Evolutionary conservation across 2,329 filamentous ascomycete genomes (phyloP).

Genomic region (Curvularia sp.): DNA sequence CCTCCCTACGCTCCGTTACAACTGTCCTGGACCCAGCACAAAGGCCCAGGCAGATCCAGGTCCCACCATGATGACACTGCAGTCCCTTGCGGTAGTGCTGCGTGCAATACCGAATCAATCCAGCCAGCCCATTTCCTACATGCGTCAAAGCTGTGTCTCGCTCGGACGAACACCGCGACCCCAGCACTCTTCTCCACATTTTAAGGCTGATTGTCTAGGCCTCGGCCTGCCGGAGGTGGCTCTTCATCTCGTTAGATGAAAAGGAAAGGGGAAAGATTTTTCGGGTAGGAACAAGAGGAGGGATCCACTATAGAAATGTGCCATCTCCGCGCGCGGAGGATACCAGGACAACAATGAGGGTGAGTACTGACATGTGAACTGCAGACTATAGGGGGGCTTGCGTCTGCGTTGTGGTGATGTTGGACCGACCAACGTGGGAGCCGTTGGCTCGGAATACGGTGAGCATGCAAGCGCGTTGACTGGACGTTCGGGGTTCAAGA

Average conservation of each 20-base stretch:
- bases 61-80: slow-evolving; percentile 34
- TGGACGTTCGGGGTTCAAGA: slow-evolving; percentile 16
- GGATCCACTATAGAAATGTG: slow-evolving; percentile 31
- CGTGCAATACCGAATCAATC: slow-evolving; percentile 29
- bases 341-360: slow-evolving; percentile 10
- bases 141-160: slow-evolving; percentile 22
- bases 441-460: slow-evolving; percentile 21
- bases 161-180: slow-evolving; percentile 21
- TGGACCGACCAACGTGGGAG: slow-evolving; percentile 17
- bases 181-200: slow-evolving; percentile 43
- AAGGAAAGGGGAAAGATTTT: slow-evolving; percentile 9
- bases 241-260: slow-evolving; percentile 38
- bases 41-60: slow-evolving; percentile 35
- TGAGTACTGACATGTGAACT: slow-evolving; percentile 10
- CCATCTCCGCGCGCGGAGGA: slow-evolving; percentile 24
- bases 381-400: slow-evolving; percentile 8
- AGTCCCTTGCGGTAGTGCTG: slow-evolving; percentile 33
- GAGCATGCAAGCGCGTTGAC: slow-evolving; percentile 13
- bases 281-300: slow-evolving; percentile 9
- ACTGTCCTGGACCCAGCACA: slow-evolving; percentile 24
- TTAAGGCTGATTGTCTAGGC: slow-evolving; percentile 22
- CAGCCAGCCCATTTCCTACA: slow-evolving; percentile 20
- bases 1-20: slow-evolving; percentile 38
- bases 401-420: slow-evolving; percentile 20
- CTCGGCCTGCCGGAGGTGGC: slow-evolving; percentile 20